A percentile compares a stretch with the other conserved stretches of the same genome.
These are phyloP conservation scores for Penicillium herquei DNA, from an alignment of 495 filamentous ascomycete species.

Conservation along the genomic window DNA sequence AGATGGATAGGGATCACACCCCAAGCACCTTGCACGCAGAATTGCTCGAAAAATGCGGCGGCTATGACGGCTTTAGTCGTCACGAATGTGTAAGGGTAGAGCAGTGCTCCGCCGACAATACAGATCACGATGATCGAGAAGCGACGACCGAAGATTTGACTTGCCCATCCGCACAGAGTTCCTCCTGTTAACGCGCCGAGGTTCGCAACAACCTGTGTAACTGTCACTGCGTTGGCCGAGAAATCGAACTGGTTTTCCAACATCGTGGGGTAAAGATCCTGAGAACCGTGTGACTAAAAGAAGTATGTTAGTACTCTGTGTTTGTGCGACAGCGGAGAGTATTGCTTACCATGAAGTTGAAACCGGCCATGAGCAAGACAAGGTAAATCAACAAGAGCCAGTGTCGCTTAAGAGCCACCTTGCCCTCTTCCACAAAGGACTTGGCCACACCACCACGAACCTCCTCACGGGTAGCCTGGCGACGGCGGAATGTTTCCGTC, in stretches of 20 bases:
- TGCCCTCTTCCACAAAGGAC: slow-evolving; percentile 73
- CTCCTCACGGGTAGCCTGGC: slow-evolving; percentile 56
- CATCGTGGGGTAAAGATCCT: slow-evolving; percentile 90
- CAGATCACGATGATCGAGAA: slow-evolving; percentile 77
- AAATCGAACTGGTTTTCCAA: slow-evolving; percentile 75
- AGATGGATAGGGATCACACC: slow-evolving; percentile 82
- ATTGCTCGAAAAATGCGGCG: slow-evolving; percentile 88
- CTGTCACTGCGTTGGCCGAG: slow-evolving; percentile 66
- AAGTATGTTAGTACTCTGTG: neutral
- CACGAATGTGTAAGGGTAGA: slow-evolving; percentile 83
- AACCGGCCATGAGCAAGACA: slow-evolving; percentile 82
- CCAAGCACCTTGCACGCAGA: slow-evolving; percentile 86
- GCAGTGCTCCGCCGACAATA: slow-evolving; percentile 71
- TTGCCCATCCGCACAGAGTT: slow-evolving; percentile 72
- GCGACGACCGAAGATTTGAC: slow-evolving; percentile 78
- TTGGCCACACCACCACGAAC: slow-evolving; percentile 44
- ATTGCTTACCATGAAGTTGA: slow-evolving; percentile 75
- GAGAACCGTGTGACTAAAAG: slow-evolving; percentile 71
- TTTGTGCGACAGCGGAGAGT: neutral
- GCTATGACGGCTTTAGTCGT: slow-evolving; percentile 62
- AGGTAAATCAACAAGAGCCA: slow-evolving; percentile 79
- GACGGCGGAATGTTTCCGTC: slow-evolving; percentile 64
- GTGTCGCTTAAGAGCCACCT: slow-evolving; percentile 70
- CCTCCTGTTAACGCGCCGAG: slow-evolving; percentile 77
- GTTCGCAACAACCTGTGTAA: slow-evolving; percentile 84